phyloP scores from a whole-genome alignment of 345 rosid species.

The Citrus australasica region DNA sequence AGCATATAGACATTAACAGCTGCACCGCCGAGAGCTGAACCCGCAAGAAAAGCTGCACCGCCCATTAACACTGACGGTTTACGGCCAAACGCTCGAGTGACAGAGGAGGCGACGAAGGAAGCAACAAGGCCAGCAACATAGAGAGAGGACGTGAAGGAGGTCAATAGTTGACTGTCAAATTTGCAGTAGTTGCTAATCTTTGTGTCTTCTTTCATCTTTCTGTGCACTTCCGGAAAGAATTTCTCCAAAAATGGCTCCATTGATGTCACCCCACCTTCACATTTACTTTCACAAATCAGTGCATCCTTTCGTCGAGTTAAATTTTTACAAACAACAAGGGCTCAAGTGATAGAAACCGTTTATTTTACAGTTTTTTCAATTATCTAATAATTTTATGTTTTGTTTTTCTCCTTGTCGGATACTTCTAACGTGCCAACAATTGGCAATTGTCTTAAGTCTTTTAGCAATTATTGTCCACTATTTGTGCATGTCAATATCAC shows the following conservation, averaged over 20 bases:
- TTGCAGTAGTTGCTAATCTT: constrained; percentile 64
- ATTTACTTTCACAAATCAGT: background rate
- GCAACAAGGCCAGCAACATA: constrained; percentile 64
- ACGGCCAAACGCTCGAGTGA: constrained; percentile 59
- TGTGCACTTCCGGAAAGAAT: constrained; percentile 55
- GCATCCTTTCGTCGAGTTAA: background rate
- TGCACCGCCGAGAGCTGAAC: constrained; percentile 55
- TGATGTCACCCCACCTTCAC: constrained; percentile 74
- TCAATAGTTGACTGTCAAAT: constrained; percentile 65
- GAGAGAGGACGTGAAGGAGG: constrained; percentile 77
- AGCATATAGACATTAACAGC: constrained; percentile 56
- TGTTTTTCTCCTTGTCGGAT: background rate
- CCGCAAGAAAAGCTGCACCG: constrained; percentile 58
- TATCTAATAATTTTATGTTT: background rate
- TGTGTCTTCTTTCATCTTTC: constrained; percentile 45
- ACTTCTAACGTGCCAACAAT: background rate
- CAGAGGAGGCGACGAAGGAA: constrained; percentile 52
- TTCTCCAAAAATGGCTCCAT: constrained; percentile 65
- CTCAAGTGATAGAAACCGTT: too few relatives aligned
- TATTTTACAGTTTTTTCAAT: too few relatives aligned
- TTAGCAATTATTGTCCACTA: background rate
- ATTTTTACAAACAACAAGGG: too few relatives aligned
- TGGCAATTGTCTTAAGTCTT: background rate
- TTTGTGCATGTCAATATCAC: background rate
- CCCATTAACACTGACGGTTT: constrained; percentile 60